These are phyloP conservation scores for Spraguea lophii DNA, from an alignment of 371 early-diverging fungal genomes.

Conservation along the genomic window DNA sequence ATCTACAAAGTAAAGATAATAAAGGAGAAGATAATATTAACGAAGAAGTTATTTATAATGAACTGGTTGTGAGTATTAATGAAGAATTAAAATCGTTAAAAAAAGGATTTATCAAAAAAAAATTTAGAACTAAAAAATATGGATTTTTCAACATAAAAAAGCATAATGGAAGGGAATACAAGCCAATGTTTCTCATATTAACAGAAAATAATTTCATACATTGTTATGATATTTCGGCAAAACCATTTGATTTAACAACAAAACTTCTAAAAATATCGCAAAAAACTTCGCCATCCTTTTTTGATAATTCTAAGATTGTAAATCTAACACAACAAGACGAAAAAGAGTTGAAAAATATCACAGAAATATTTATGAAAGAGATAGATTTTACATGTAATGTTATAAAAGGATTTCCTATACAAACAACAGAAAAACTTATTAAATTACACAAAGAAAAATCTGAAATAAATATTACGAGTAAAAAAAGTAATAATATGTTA, in stretches of 20 bases:
- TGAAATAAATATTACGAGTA: neutral
- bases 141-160: conserved; percentile 7
- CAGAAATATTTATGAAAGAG: neutral
- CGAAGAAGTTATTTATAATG: conserved; percentile 9
- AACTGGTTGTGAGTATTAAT: conserved; percentile 6
- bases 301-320: neutral
- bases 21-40: conserved; percentile 10
- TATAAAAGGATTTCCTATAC: neutral
- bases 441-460: neutral
- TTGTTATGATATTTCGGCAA: conserved; percentile 9
- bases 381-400: neutral
- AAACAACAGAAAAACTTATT: neutral
- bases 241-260: neutral
- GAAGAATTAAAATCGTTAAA: conserved; percentile 11
- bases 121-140: conserved; percentile 10
- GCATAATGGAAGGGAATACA: conserved; percentile 13
- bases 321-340: neutral
- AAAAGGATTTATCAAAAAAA: conserved; percentile 9
- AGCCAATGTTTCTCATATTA: conserved; percentile 2
- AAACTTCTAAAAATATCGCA: no score
- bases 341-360: neutral
- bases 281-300: neutral
- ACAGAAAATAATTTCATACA: conserved; percentile 14
- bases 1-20: neutral
- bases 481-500: neutral